Evolutionary conservation across 2,329 filamentous ascomycete genomes (phyloP), one percentile per base, ranked within the genome.

Genomic region (Mycogone perniciosa): DNA sequence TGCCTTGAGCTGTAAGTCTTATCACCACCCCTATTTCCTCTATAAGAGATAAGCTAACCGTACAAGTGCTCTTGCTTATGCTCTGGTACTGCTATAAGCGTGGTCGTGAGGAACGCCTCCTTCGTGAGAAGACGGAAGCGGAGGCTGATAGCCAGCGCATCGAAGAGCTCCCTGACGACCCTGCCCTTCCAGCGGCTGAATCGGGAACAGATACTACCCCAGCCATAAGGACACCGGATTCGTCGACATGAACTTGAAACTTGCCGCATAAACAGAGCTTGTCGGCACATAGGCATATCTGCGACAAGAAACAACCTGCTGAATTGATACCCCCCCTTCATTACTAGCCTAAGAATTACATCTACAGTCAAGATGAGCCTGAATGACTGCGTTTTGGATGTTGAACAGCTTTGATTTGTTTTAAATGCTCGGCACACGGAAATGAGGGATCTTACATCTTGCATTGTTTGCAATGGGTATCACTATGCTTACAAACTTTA

Each of bases 31-130:
- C 20, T 30, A 9, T 38, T 13, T 11, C 4, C 37, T 7, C 33
- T 35, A 11, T 35, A 2, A 4, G 33, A 35, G 11, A 8, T 11
- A 3, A 48, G 31, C 48, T 50, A 35, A 46, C 29, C 31, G 9
- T 39, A 10, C 55, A 50, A 88, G 88, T 97, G 49, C 77, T 97
- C 11, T 79, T 99, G 51, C 93, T 96, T 64, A 89, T 95, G 41
- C 84, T 97, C 61, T 99, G 92, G 91, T 99, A 97, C 71, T 97
- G 91, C 71, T 86, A 97, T 71, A 97, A 97, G 74, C 87, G 93
- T 48, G 93, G 93, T 37, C 83, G 83, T 41, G 92, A 99, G 71
- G 84, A 84, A 6, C 81, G 93, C 46, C 79, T 97, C 9, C 85
- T 86, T 63, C 81, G 67, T 46, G 77, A 81, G 61, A 71, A 70